Evolutionary conservation across 768 basidiomycete species (phyloP).

Genomic region (Sarcodon aspratus): DNA sequence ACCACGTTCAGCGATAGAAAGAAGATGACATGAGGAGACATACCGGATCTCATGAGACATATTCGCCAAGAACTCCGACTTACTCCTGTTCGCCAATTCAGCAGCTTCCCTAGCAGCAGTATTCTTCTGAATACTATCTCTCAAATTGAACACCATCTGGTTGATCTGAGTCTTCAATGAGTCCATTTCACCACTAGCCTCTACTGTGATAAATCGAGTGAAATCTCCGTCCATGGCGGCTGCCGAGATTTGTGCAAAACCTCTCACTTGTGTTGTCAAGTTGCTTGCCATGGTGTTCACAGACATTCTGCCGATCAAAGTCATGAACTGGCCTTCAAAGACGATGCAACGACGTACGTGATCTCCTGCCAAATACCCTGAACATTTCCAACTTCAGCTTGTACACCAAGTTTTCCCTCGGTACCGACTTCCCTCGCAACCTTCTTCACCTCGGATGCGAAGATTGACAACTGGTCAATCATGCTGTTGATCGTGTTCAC

Average conservation of each 20-base stretch:
- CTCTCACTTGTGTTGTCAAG: slow-evolving; percentile 96
- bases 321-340: background rate
- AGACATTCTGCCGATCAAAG: slow-evolving; percentile 46
- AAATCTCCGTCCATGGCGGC: slow-evolving; percentile 99
- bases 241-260: slow-evolving; percentile 96
- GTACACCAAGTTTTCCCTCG: slow-evolving; percentile 96
- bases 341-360: slow-evolving; percentile 46
- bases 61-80: slow-evolving; percentile 97
- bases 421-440: slow-evolving; percentile 97
- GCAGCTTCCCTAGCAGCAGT: slow-evolving; percentile 95
- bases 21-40: slow-evolving; percentile 15
- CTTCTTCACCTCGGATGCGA: slow-evolving; percentile 80
- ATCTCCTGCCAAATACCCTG: slow-evolving; percentile 99
- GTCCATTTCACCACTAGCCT: slow-evolving; percentile 98
- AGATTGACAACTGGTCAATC: slow-evolving; percentile 59
- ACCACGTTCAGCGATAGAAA: slow-evolving; percentile 3
- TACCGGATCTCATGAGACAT: slow-evolving; percentile 97
- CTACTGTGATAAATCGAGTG: slow-evolving; percentile 97
- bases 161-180: slow-evolving; percentile 98
- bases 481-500: slow-evolving; percentile 96
- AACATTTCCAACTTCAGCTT: slow-evolving; percentile 93
- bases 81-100: slow-evolving; percentile 93
- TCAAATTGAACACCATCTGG: slow-evolving; percentile 96
- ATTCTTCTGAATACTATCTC: slow-evolving; percentile 97
- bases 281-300: slow-evolving; percentile 98